Base-by-base conservation (phyloP, 768 basidiomycete species). In the Pulveroboletus sp. region DNA sequence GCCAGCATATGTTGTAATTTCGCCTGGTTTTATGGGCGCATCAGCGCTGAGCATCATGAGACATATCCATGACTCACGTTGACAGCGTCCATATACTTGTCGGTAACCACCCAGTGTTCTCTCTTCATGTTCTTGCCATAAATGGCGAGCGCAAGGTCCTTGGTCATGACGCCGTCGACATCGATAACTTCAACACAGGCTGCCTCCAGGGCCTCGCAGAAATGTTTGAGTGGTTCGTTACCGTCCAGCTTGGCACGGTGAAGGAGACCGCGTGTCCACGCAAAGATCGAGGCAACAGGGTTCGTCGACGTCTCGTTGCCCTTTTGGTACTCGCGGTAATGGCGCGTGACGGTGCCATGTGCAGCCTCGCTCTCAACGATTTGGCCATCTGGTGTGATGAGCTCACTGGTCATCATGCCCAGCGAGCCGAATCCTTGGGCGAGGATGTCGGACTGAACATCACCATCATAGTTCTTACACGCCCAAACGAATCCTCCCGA, bases 221-320 rank as follows among this genome's bases (percentile, higher is more conserved):
- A 99, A 39, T 71, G 69, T 45, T 71, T 74, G 24, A 99, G 80
- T 29, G 75, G 74, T 19, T 80, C 81, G 65, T 95, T 98, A 34
- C 73, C 74, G 64, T 99, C 95, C 27, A 97, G 77, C 75, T 91
- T 93, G 55, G 93, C 94, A 57, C 93, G 86, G 73, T 93, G 92
- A 46, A 91, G 72, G 35, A 99, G 78, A 0, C 95, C 95, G 39
- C 96, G 85, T 14, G 95, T 98, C 95, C 95, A 99, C 8, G 95
- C 95, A 62, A 94, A 98, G 74, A 99, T 97, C 49, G 89, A 93
- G 38, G 95, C 95, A 58, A 98, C 93, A 34, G 95, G 94, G 80
- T 99, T 99, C 40, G 95, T 99, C 49, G 90, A 93, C 11, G 95
- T 98, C 75, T 98, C 96, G 51, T 86, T 85, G 43, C 95, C 95